These are phyloP conservation scores for Rubus idaeus DNA, from an alignment of 306 rosid genomes.

Conservation along the genomic window DNA sequence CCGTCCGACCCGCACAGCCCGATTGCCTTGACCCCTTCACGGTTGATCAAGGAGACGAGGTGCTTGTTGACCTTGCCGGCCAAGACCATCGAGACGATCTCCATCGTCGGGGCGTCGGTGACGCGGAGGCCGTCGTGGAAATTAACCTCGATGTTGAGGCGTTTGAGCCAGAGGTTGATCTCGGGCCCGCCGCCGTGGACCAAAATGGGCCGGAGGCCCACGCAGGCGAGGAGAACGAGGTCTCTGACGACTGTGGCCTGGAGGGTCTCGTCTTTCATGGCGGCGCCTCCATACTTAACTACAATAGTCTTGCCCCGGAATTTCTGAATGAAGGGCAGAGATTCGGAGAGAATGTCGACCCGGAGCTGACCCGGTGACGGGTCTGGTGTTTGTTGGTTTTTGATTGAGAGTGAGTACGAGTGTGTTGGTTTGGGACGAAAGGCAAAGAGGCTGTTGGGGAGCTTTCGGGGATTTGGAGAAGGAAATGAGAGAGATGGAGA, in stretches of 20 bases:
- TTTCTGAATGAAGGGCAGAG: conserved; percentile 93
- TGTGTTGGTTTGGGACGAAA: conserved; percentile 12
- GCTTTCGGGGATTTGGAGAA: background rate
- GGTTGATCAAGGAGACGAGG: conserved; percentile 70
- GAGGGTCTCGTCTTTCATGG: conserved; percentile 79
- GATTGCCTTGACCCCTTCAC: conserved; percentile 76
- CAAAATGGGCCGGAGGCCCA: conserved; percentile 77
- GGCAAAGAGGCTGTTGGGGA: background rate
- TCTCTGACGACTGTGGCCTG: conserved; percentile 89
- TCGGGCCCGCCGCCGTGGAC: conserved; percentile 99
- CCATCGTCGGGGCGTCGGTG: conserved; percentile 84
- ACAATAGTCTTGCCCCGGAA: conserved; percentile 91
- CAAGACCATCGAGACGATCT: conserved; percentile 92
- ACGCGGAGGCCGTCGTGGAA: conserved; percentile 94
- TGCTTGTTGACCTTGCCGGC: conserved; percentile 85
- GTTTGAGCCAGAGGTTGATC: conserved; percentile 82
- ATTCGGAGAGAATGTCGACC: conserved; percentile 86
- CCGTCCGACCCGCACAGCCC: conserved; percentile 92
- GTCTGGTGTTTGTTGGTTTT: conserved; percentile 17
- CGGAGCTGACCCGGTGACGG: conserved; percentile 65
- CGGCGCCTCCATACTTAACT: conserved; percentile 94
- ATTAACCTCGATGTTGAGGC: conserved; percentile 70
- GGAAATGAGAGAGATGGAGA: conserved; percentile 25
- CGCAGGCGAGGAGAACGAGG: conserved; percentile 87
- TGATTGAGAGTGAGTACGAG: conserved; percentile 22